Conservation (phyloP, 192 early-diverging fungal species). For the Helicostylum pulchrum region DNA sequence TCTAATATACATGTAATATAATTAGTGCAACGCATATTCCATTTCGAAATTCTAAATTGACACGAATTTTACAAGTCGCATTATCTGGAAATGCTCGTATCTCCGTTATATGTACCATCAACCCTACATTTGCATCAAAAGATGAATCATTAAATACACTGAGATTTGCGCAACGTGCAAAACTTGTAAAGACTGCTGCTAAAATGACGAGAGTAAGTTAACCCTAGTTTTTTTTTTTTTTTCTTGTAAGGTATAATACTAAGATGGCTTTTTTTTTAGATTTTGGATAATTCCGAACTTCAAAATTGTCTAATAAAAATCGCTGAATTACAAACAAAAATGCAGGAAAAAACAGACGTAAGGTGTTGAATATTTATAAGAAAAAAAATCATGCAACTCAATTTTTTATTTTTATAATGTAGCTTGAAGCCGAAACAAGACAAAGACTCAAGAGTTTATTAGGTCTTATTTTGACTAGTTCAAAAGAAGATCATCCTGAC, state of each 20-base stretch:
- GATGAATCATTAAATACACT: constrained; percentile 92
- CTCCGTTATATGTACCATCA: constrained; percentile 92
- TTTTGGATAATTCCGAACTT: constrained; percentile 24
- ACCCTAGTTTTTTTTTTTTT: neutral
- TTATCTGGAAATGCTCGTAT: constrained; percentile 89
- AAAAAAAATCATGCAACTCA: neutral
- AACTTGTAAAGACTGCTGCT: constrained; percentile 81
- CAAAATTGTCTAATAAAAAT: constrained; percentile 28
- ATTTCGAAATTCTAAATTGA: constrained; percentile 95
- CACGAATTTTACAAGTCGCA: constrained; percentile 91
- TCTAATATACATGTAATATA: neutral
- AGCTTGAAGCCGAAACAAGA: constrained; percentile 20
- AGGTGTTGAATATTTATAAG: neutral
- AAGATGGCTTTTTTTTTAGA: neutral
- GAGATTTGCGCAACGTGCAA: constrained; percentile 90
- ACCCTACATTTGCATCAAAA: constrained; percentile 69
- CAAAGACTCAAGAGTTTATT: constrained; percentile 13
- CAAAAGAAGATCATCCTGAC: constrained; percentile 13
- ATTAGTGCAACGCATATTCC: constrained; percentile 73
- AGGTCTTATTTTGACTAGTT: constrained; percentile 20
- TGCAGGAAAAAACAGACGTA: constrained; percentile 32
- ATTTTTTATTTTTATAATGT: neutral
- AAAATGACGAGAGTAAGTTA: constrained; percentile 66
- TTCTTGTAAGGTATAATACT: neutral
- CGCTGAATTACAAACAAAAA: constrained; percentile 22